Evolutionary conservation across 306 rosid genomes (phyloP).

Genomic region (Glycyrrhiza uralensis): DNA sequence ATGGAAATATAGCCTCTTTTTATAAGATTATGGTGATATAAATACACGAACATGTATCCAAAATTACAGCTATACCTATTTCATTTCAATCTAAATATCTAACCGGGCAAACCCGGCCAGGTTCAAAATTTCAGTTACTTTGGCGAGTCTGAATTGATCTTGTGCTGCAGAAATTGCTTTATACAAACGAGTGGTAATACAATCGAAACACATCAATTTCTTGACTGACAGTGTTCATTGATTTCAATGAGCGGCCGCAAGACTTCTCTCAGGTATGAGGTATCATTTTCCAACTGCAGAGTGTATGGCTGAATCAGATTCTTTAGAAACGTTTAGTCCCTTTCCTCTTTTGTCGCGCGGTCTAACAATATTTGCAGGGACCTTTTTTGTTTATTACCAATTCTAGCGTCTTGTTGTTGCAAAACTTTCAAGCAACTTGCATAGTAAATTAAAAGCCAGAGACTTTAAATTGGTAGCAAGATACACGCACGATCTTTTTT

Average conservation of each 20-base stretch:
- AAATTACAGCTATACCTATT: too few relatives aligned
- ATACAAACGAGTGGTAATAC: background rate
- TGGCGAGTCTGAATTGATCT: too few relatives aligned
- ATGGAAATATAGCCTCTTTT: too few relatives aligned
- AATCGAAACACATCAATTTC: background rate
- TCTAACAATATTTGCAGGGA: slow-evolving; percentile 19
- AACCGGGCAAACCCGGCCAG: too few relatives aligned
- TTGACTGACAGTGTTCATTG: slow-evolving; percentile 1
- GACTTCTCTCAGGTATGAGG: too few relatives aligned
- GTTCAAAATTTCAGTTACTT: background rate
- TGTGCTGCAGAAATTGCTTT: too few relatives aligned
- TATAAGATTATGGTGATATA: too few relatives aligned
- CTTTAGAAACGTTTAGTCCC: slow-evolving; percentile 31
- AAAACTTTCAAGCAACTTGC: slow-evolving; percentile 25
- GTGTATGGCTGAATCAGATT: background rate
- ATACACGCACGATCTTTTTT: background rate
- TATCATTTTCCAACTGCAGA: slow-evolving; percentile 32
- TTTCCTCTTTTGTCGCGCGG: slow-evolving; percentile 30
- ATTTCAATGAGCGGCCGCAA: slow-evolving; percentile 19
- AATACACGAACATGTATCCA: too few relatives aligned
- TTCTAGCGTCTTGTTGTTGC: background rate
- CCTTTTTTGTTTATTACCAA: slow-evolving; percentile 17
- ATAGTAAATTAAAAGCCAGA: slow-evolving; percentile 7
- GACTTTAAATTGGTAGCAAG: background rate
- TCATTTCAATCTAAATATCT: too few relatives aligned